A percentile compares a stretch with the other conserved stretches of the same genome.
phyloP scores from a whole-genome alignment of 2,329 filamentous ascomycete genomes.

The Diatrype stigma region DNA sequence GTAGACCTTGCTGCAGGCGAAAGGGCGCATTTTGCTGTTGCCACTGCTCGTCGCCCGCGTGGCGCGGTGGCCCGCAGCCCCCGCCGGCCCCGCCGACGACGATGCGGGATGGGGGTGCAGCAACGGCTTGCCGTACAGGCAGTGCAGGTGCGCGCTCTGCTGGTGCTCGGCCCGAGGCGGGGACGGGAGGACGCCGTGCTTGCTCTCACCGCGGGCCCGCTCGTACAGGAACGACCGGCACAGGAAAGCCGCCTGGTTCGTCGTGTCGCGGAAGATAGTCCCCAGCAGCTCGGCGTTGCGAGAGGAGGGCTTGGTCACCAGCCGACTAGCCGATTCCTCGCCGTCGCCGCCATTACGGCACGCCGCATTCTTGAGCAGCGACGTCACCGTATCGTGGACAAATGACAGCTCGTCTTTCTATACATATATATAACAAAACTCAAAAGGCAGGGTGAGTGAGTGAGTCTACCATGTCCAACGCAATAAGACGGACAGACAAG shows the following conservation, averaged over 20 bases:
- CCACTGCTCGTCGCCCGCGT: too few relatives aligned
- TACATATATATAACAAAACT: too few relatives aligned
- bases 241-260: conserved; percentile 57
- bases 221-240: conserved; percentile 61
- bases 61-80: too few relatives aligned
- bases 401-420: conserved; percentile 44
- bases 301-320: too few relatives aligned
- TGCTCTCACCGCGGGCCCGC: conserved; percentile 42
- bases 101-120: conserved; percentile 26
- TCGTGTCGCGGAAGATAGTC: conserved; percentile 39
- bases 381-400: conserved; percentile 41
- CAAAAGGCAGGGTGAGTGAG: neutral
- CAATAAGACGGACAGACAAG: too few relatives aligned
- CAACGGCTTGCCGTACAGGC: conserved; percentile 61
- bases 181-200: conserved; percentile 6
- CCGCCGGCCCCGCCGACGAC: too few relatives aligned
- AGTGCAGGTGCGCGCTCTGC: conserved; percentile 66
- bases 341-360: conserved; percentile 17
- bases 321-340: too few relatives aligned
- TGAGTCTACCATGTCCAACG: too few relatives aligned
- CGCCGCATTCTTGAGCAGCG: conserved; percentile 41
- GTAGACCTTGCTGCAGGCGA: conserved; percentile 67
- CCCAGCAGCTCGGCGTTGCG: conserved; percentile 43
- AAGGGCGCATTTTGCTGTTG: conserved; percentile 45
- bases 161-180: conserved; percentile 49